These are phyloP conservation scores for Beta lomatogona DNA, from an alignment of 179 eudicot species.

Conservation along the genomic window DNA sequence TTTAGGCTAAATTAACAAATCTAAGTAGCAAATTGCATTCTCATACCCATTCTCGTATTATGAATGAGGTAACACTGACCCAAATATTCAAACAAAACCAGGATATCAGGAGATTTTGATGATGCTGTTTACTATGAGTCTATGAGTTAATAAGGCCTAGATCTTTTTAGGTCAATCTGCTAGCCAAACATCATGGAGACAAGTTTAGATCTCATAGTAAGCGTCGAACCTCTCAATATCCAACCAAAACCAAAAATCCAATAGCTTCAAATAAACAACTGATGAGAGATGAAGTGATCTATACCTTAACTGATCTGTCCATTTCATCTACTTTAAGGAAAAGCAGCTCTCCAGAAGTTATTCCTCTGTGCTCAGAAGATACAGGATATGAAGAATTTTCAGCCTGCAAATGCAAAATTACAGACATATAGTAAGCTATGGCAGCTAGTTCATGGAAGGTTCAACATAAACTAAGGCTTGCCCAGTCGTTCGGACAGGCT, in stretches of 20 bases:
- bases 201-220: background rate
- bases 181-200: conserved; percentile 6
- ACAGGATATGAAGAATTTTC: conserved; percentile 36
- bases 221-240: background rate
- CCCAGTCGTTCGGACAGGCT: background rate
- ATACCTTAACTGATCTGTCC: conserved; percentile 73
- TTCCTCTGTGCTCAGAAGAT: conserved; percentile 46
- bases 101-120: background rate
- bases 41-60: too few relatives aligned
- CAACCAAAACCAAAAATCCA: background rate
- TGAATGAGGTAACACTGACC: background rate
- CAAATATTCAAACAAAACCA: background rate
- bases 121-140: background rate
- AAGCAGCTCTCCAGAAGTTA: conserved; percentile 53
- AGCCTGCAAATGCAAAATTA: conserved; percentile 30
- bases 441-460: background rate
- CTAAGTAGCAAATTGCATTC: too few relatives aligned
- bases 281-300: conserved; percentile 2
- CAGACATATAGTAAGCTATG: background rate
- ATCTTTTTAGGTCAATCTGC: background rate
- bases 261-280: background rate
- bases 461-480: background rate
- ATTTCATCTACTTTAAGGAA: conserved; percentile 71
- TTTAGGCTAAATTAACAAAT: too few relatives aligned
- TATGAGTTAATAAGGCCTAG: background rate